A percentile compares a stretch with the other conserved stretches of the same genome.
Conservation (phyloP, 225 moss, liverwort and hornwort species). For the Sphagnum tenellum region DNA sequence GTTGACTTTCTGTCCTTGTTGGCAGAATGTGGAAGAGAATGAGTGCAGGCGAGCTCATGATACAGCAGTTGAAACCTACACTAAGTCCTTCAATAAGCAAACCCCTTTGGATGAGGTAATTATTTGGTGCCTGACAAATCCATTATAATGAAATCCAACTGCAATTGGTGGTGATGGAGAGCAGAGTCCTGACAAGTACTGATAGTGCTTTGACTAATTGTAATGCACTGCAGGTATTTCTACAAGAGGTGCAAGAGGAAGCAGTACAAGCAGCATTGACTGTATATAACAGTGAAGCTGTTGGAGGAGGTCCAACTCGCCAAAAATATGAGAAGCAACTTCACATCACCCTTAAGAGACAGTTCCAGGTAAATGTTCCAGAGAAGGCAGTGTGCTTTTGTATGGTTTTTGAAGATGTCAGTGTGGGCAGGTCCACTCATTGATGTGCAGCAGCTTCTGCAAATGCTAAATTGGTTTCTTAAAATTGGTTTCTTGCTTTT, state of each 20-base stretch:
- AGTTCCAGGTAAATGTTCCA: slow-evolving; percentile 41
- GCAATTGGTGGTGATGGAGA: too few species aligned
- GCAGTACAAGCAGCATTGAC: slow-evolving; percentile 59
- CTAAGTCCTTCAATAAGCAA: slow-evolving; percentile 45
- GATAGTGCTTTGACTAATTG: too few species aligned
- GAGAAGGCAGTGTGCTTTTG: not conserved
- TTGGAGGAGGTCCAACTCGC: slow-evolving; percentile 63
- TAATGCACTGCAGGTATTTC: slow-evolving; percentile 24
- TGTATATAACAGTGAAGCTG: slow-evolving; percentile 68
- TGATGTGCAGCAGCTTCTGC: not conserved
- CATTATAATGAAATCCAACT: too few species aligned
- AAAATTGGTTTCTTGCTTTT: too few species aligned
- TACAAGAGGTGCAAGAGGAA: slow-evolving; percentile 72
- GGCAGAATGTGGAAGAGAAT: slow-evolving; percentile 92
- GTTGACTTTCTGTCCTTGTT: too few species aligned
- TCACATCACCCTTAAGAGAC: slow-evolving; percentile 54
- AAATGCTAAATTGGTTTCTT: too few species aligned
- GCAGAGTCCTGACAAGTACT: too few species aligned
- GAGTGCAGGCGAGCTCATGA: slow-evolving; percentile 92
- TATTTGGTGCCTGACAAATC: not conserved
- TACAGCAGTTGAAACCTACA: slow-evolving; percentile 55
- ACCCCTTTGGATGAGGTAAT: slow-evolving; percentile 55
- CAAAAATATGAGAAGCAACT: slow-evolving; percentile 73
- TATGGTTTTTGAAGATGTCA: not conserved
- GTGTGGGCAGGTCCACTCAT: too few species aligned